Evolutionary conservation across 1,139 yeast genomes (phyloP).

Genomic region (Nakaseomyces bracarensis): DNA sequence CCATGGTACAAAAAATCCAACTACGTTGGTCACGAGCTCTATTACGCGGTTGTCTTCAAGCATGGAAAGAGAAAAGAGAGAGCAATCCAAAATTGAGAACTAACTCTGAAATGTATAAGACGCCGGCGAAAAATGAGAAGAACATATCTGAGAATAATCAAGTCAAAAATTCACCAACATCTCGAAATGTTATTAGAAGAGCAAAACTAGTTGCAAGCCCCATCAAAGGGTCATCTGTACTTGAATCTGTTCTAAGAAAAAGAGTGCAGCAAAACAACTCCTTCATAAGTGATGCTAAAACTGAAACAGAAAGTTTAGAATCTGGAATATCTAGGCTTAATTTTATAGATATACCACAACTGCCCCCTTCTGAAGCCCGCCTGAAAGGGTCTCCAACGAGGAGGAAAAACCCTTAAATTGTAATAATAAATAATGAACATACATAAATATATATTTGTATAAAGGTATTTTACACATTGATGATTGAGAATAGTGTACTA

Average conservation of each 20-base stretch:
- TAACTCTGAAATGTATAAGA: neutral
- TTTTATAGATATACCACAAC: neutral
- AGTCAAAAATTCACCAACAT: neutral
- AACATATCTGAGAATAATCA: neutral
- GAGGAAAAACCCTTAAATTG: neutral
- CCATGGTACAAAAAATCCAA: slow-evolving; percentile 1
- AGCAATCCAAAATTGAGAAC: neutral
- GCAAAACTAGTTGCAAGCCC: slow-evolving; percentile 29
- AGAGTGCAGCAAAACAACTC: neutral
- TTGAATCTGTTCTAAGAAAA: slow-evolving; percentile 13
- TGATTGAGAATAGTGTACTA: neutral
- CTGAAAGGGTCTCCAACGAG: slow-evolving; percentile 1
- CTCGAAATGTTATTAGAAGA: slow-evolving; percentile 24
- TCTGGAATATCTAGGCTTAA: neutral
- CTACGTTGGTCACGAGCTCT: slow-evolving; percentile 2
- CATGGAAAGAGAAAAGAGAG: neutral
- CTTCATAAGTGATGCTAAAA: neutral
- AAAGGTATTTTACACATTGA: neutral
- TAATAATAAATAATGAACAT: neutral
- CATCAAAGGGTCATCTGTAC: slow-evolving; percentile 15
- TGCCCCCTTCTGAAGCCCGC: slow-evolving; percentile 1
- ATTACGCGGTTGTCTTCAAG: slow-evolving; percentile 2
- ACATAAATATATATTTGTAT: neutral
- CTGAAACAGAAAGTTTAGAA: neutral
- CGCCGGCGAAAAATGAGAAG: neutral